Conservation (phyloP, 441 rosid genomes). For the Aquilaria agallochum region DNA sequence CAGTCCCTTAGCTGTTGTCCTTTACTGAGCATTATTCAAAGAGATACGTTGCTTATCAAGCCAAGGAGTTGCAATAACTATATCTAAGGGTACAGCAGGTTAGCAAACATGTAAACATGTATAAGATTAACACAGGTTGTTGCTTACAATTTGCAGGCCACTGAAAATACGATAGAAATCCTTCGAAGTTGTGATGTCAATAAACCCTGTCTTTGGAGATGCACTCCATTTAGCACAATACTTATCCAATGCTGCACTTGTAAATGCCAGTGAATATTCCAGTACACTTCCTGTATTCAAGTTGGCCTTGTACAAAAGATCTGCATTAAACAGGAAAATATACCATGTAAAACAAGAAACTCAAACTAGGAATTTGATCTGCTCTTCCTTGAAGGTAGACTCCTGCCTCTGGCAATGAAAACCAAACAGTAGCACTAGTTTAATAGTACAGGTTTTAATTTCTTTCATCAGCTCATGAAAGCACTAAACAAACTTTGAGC, state of each 20-base stretch:
- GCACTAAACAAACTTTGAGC: no score
- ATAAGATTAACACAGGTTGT: conserved; percentile 2
- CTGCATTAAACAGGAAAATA: conserved; percentile 36
- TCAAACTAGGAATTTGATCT: no score
- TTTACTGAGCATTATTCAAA: no score
- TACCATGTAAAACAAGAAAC: not conserved
- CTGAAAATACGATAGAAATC: conserved; percentile 94
- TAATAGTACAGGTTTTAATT: no score
- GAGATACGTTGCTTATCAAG: no score
- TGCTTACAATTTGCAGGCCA: conserved; percentile 94
- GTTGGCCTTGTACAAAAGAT: conserved; percentile 95
- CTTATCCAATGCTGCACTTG: conserved; percentile 94
- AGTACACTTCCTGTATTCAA: conserved; percentile 91
- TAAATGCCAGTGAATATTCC: conserved; percentile 98
- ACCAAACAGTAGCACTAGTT: no score
- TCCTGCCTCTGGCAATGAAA: no score
- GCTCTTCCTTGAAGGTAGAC: no score
- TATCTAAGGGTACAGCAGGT: no score
- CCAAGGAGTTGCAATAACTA: no score
- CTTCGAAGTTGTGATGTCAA: conserved; percentile 94
- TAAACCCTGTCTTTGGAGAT: conserved; percentile 93
- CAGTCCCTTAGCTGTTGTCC: no score
- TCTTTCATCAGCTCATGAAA: no score
- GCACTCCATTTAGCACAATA: conserved; percentile 96
- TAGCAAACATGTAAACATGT: not conserved